A percentile compares a stretch with the other conserved stretches of the same genome.
Conservation (phyloP, 2,329 filamentous ascomycete genomes). For the Aspergillus fischeri region DNA sequence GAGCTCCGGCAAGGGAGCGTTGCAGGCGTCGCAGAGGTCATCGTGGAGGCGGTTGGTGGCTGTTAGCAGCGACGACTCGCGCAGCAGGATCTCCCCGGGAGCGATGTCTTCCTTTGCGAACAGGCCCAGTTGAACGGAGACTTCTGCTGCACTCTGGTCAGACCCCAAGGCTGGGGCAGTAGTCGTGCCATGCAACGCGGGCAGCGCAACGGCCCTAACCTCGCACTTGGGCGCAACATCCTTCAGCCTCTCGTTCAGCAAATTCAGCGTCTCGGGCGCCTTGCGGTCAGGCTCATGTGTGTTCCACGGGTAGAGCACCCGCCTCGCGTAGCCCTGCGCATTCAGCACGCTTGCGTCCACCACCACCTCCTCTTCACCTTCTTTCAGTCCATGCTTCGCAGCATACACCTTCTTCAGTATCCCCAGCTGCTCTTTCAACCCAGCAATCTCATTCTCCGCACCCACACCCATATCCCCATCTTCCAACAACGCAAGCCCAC, state of each 20-base stretch:
- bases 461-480: slow-evolving; percentile 8
- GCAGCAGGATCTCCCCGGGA: slow-evolving; percentile 70
- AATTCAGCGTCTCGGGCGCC: slow-evolving; percentile 52
- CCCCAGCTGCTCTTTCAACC: slow-evolving; percentile 26
- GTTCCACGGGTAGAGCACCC: slow-evolving; percentile 64
- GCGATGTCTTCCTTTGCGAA: slow-evolving; percentile 80
- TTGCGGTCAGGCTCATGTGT: slow-evolving; percentile 56
- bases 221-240: slow-evolving; percentile 75
- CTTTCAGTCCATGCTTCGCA: slow-evolving; percentile 2
- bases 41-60: slow-evolving; percentile 87
- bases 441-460: slow-evolving; percentile 2
- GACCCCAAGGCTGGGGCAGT: slow-evolving; percentile 1
- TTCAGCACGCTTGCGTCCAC: slow-evolving; percentile 30
- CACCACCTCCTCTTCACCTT: slow-evolving; percentile 10
- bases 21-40: slow-evolving; percentile 84
- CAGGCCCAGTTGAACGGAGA: slow-evolving; percentile 73
- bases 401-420: slow-evolving; percentile 24
- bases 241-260: slow-evolving; percentile 67
- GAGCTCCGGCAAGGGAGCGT: slow-evolving; percentile 64
- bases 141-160: slow-evolving; percentile 27
- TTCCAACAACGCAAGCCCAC: slow-evolving; percentile 24
- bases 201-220: slow-evolving; percentile 70
- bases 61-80: slow-evolving; percentile 81
- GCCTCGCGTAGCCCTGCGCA: slow-evolving; percentile 39
- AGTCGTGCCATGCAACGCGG: slow-evolving; percentile 55